Evolutionary conservation across 2,329 filamentous ascomycete species (phyloP).

Genomic region (Trichoderma sp.): DNA sequence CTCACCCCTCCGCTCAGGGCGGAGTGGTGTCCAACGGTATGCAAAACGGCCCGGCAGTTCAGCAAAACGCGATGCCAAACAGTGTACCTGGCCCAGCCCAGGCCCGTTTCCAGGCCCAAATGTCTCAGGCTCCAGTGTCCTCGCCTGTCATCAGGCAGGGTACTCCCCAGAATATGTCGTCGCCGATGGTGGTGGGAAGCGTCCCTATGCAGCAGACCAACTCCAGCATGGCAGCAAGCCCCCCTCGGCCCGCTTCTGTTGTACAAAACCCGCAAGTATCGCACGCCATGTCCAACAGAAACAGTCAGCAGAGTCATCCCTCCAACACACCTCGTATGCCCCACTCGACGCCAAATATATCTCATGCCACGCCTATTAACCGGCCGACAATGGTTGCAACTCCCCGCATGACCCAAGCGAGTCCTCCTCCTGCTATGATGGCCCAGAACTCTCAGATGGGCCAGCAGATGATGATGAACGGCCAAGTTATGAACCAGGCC

Average conservation of each 20-base stretch:
- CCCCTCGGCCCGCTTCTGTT: slow-evolving; percentile 63
- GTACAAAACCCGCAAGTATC: slow-evolving; percentile 59
- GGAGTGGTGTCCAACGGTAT: slow-evolving; percentile 39
- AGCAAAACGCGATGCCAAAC: slow-evolving; percentile 38
- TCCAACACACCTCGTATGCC: slow-evolving; percentile 62
- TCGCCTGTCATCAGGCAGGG: slow-evolving; percentile 66
- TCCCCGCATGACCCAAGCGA: slow-evolving; percentile 61
- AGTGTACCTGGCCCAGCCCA: slow-evolving; percentile 39
- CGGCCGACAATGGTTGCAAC: slow-evolving; percentile 52
- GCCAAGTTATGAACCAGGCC: slow-evolving; percentile 40
- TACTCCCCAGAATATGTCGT: slow-evolving; percentile 63
- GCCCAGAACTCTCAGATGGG: slow-evolving; percentile 55
- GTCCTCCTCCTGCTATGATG: slow-evolving; percentile 60
- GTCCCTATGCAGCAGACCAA: slow-evolving; percentile 63
- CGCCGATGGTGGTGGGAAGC: slow-evolving; percentile 61
- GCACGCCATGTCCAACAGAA: slow-evolving; percentile 60
- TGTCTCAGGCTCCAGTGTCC: slow-evolving; percentile 61
- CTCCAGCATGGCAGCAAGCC: slow-evolving; percentile 67
- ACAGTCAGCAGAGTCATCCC: slow-evolving; percentile 64
- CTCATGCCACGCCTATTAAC: slow-evolving; percentile 57
- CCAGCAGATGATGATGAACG: slow-evolving; percentile 52
- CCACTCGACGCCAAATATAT: slow-evolving; percentile 58
- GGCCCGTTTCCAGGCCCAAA: slow-evolving; percentile 51
- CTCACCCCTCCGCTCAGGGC: slow-evolving; percentile 36
- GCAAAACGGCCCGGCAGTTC: slow-evolving; percentile 33